Conservation (phyloP, 257 asterid genomes). For the Solanum arcanum region DNA sequence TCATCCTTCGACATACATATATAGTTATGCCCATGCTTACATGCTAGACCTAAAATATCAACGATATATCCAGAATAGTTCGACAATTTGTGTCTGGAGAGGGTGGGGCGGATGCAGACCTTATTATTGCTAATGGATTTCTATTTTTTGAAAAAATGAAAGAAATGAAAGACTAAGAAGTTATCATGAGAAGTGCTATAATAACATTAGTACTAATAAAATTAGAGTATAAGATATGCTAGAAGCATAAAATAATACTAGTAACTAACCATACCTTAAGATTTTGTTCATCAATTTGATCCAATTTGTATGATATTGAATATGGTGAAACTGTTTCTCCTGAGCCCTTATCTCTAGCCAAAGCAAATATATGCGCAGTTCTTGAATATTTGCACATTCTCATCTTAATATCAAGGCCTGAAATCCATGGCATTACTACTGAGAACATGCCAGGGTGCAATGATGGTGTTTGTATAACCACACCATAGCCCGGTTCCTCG, state of each 20-base stretch:
- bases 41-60: not conserved
- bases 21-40: not conserved
- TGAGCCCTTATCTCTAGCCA: slow-evolving; percentile 57
- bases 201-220: not conserved
- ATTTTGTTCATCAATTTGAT: slow-evolving; percentile 27
- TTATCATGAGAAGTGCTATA: no score
- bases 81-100: not conserved
- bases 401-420: slow-evolving; percentile 47
- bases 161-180: not conserved
- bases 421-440: slow-evolving; percentile 57
- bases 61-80: not conserved
- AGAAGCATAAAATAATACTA: not conserved
- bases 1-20: not conserved
- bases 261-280: slow-evolving; percentile 3
- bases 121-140: no score
- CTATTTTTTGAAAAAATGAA: not conserved
- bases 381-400: slow-evolving; percentile 53
- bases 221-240: not conserved
- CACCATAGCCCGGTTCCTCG: slow-evolving; percentile 46
- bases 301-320: slow-evolving; percentile 36
- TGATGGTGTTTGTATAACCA: slow-evolving; percentile 64
- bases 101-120: not conserved
- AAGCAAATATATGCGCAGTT: slow-evolving; percentile 56
- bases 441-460: slow-evolving; percentile 88
- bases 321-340: slow-evolving; percentile 32